Percentiles rank a stretch among this genome's conserved stretches.
phyloP scores from a whole-genome alignment of 2,329 filamentous ascomycete genomes.

The Fusarium napiforme region DNA sequence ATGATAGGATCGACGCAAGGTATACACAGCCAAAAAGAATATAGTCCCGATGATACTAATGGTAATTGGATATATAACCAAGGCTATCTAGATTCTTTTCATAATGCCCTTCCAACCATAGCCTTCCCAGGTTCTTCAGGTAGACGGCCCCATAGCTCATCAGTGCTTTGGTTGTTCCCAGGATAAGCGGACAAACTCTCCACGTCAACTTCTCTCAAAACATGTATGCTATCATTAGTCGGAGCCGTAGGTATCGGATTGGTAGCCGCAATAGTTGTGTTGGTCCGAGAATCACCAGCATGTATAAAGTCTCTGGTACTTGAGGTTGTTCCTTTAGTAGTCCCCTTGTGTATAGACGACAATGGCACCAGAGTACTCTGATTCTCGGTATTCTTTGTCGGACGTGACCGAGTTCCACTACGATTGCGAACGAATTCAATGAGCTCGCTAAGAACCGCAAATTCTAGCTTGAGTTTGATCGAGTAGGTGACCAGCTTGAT shows the following conservation, averaged over 20 bases:
- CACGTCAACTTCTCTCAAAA: slow-evolving; percentile 26
- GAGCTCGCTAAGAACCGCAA: slow-evolving; percentile 50
- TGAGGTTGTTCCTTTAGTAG: background rate
- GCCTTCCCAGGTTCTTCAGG: background rate
- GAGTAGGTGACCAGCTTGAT: slow-evolving; percentile 51
- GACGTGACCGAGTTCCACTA: background rate
- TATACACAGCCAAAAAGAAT: too few species aligned
- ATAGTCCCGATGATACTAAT: too few species aligned
- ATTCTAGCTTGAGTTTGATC: slow-evolving; percentile 52
- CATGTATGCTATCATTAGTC: slow-evolving; percentile 13
- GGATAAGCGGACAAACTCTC: slow-evolving; percentile 16
- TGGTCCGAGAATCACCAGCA: background rate
- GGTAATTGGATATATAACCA: too few species aligned
- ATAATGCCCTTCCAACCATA: background rate
- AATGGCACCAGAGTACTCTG: slow-evolving; percentile 12
- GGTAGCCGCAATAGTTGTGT: slow-evolving; percentile 1
- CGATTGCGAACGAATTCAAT: slow-evolving; percentile 48
- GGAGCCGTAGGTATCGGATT: background rate
- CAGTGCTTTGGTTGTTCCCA: slow-evolving; percentile 12
- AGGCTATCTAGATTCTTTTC: too few species aligned
- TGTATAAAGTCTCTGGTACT: background rate
- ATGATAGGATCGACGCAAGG: too few species aligned
- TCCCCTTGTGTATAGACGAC: background rate
- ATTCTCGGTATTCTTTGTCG: background rate
- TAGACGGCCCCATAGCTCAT: slow-evolving; percentile 12